Evolutionary conservation across 306 rosid genomes (phyloP), one percentile per base, ranked within the genome.

Genomic region (Vigna radiata): DNA sequence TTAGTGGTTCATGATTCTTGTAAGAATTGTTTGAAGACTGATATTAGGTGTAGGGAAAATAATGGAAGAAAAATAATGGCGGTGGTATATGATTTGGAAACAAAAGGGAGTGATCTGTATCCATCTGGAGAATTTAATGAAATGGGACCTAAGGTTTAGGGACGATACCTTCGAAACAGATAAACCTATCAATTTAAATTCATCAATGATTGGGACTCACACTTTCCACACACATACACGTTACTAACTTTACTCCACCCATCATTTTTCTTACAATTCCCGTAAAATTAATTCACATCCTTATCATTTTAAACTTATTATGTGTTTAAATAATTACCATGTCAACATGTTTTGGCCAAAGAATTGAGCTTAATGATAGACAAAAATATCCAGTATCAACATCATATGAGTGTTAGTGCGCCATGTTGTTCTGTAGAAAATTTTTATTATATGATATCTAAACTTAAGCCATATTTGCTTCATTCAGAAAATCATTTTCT

Each of bases 71-170:
- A 53, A 68, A 67, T 77, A 55, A 68, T 77, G 60, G 48, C 70
- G 75, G 47, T 58, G 68, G 46, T 16, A 8, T 62, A 23, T 23
- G 6, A 16, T 15, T 8, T 18, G 70, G 74, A 21, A 41, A 64
- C 13, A 7, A 29, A 36, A 37, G 49, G 69, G 47, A 23, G 37
- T 73, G 88, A 83, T 76, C 85, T 77, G 88, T 85, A 86, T 66
- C 85, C 54, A 81, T 73, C 79, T 79, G 86, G 83, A 75, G 56
- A 75, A 79, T 67, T 85, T 17, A 91, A 86, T 83, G 88, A 82
- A 48, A 79, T 65, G 92, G 87, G 77, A 79, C 90, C 72, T 19
- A 14, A 17, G 27, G 23, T 76, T 70, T 43, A 31, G 63, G 8
- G 72, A 69, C 4, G 72, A 73, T 64, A 64, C 86, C 75, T 83